phyloP scores from a whole-genome alignment of 2,329 filamentous ascomycete genomes.

The Huntiella decipiens region DNA sequence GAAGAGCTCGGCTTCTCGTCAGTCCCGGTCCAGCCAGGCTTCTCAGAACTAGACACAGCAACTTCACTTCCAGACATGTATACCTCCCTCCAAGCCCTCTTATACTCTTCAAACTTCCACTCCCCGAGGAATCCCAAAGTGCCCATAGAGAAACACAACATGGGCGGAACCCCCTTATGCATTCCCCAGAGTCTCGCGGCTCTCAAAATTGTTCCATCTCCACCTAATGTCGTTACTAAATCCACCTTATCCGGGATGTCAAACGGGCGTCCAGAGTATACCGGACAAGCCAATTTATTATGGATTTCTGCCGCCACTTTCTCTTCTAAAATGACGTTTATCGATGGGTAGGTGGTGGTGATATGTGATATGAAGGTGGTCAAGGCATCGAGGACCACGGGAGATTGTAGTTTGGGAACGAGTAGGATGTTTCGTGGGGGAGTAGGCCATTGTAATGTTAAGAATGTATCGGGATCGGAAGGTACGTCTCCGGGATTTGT shows the following conservation, averaged over 20 bases:
- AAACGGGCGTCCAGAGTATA: slow-evolving; percentile 39
- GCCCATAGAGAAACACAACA: slow-evolving; percentile 92
- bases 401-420: slow-evolving; percentile 38
- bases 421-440: slow-evolving; percentile 38
- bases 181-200: slow-evolving; percentile 62
- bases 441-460: slow-evolving; percentile 34
- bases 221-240: slow-evolving; percentile 73
- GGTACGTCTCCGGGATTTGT: too few species aligned
- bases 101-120: slow-evolving; percentile 90
- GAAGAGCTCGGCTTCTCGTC: slow-evolving; percentile 74
- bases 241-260: slow-evolving; percentile 66
- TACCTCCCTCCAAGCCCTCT: slow-evolving; percentile 76
- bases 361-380: slow-evolving; percentile 50
- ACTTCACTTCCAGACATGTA: slow-evolving; percentile 57
- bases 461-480: slow-evolving; percentile 21
- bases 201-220: slow-evolving; percentile 77
- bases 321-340: slow-evolving; percentile 69
- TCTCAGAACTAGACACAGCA: slow-evolving; percentile 19
- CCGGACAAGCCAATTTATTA: slow-evolving; percentile 48
- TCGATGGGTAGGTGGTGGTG: slow-evolving; percentile 56
- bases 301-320: slow-evolving; percentile 56
- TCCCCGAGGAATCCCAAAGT: slow-evolving; percentile 87
- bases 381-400: slow-evolving; percentile 32
- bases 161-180: slow-evolving; percentile 63
- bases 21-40: slow-evolving; percentile 43